Evolutionary conservation across 2,329 filamentous ascomycete species (phyloP), one percentile per base, ranked within the genome.

Genomic region (Sporothrix brunneoviolacea): DNA sequence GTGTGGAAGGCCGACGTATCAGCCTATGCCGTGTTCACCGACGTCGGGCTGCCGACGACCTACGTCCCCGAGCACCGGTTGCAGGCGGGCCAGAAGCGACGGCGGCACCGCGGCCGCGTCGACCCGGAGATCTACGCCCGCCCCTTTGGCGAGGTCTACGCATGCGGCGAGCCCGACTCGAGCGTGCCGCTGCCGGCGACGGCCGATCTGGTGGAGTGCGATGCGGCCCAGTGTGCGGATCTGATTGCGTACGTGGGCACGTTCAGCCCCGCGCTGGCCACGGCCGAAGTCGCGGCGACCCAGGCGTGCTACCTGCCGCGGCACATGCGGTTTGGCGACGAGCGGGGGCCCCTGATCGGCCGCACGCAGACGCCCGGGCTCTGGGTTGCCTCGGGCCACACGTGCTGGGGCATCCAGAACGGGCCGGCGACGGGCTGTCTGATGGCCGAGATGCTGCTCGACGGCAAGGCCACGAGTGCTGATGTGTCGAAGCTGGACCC

Each of bases 361-460:
- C 71, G 76, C 48, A 91, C 90, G 8, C 77, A 78, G 2, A 80
- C 84, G 0, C 78, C 81, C 7, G 90, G 91, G 0, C 61, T 97
- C 38, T 84, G 86, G 65, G 73, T 97, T 53, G 93, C 93, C 0
- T 79, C 88, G 0, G 93, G 93, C 0, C 93, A 98, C 71, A 95
- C 90, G 2, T 97, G 91, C 70, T 98, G 93, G 93, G 93, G 93
- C 0, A 95, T 98, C 19, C 91, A 97, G 70, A 97, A 98, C 69
- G 89, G 83, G 1, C 91, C 91, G 1, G 93, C 78, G 1, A 97
- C 91, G 8, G 88, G 88, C 4, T 88, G 84, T 68, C 65, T 91
- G 35, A 84, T 93, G 72, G 84, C 85, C 33, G 86, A 91, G 66
- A 82, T 87, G 67, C 70, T 93, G 2, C 82, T 91, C 60, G 86